Evolutionary conservation across 2,329 filamentous ascomycete species (phyloP), one percentile per base, ranked within the genome.

Genomic region (Fusarium anguioides): DNA sequence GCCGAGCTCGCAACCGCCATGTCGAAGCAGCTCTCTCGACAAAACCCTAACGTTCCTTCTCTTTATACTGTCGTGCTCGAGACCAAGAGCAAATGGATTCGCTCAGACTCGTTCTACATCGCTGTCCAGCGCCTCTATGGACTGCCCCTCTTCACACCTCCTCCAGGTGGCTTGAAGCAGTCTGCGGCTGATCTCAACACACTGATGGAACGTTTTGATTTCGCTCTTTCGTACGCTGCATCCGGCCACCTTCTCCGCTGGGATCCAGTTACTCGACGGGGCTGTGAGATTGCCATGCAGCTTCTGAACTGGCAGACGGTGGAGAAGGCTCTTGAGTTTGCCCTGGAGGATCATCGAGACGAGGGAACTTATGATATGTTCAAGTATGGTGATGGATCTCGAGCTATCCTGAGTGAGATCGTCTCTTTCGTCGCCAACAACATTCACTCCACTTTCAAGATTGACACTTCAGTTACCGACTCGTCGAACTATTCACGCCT

Each of bases 141-240:
- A 27, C 79, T 82, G 54, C 82, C 84, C 1, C 78, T 88, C 7
- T 77, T 87, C 31, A 73, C 72, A 3, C 74, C 75, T 1, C 75
- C 74, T 24, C 73, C 69, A 24, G 66, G 65, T 31, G 66, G 68
- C 10, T 48, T 69, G 23, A 73, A 78, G 21, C 71, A 74, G 12
- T 74, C 77, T 4, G 69, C 80, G 27, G 73, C 75, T 0, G 71
- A 81, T 70, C 76, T 81, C 52, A 77, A 81, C 21, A 76, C 79
- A 47, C 66, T 76, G 41, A 69, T 72, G 21, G 82, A 84, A 9
- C 81, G 81, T 20, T 82, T 87, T 58, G 79, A 83, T 29, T 86
- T 86, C 63, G 84, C 84, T n/a, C 77, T 92, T 20, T 87, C 87
- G 23, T 91, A 91, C 71, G 84, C 88, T 42, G 87, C 89, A 24